Evolutionary conservation across 495 filamentous ascomycete species (phyloP).

Genomic region (Aspergillus sparsus): DNA sequence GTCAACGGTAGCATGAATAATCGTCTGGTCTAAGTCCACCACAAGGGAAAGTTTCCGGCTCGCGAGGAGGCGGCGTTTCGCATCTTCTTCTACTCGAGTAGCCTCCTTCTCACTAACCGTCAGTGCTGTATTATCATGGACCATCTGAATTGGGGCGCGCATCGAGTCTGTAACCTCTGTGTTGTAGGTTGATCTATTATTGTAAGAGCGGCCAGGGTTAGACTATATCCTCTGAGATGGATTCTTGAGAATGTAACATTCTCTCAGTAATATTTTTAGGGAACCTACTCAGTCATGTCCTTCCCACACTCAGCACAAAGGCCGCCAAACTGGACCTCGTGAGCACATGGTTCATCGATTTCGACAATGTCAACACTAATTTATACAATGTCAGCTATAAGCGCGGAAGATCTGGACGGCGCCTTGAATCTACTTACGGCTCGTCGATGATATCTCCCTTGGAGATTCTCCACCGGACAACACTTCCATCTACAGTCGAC

Average conservation of each 20-base stretch:
- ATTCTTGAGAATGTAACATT: background rate
- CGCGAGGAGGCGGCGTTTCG: slow-evolving; percentile 78
- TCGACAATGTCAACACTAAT: slow-evolving; percentile 61
- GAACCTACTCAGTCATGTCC: slow-evolving; percentile 84
- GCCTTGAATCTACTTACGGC: slow-evolving; percentile 34
- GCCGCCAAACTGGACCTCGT: slow-evolving; percentile 86
- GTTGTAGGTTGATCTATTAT: slow-evolving; percentile 58
- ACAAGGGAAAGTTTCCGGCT: slow-evolving; percentile 85
- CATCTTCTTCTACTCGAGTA: slow-evolving; percentile 75
- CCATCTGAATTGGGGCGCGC: slow-evolving; percentile 89
- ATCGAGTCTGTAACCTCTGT: slow-evolving; percentile 62
- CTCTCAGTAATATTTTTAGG: background rate
- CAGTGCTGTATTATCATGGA: slow-evolving; percentile 84
- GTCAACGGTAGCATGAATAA: slow-evolving; percentile 97
- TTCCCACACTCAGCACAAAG: slow-evolving; percentile 92
- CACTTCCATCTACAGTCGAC: slow-evolving; percentile 74
- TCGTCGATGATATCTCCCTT: slow-evolving; percentile 68
- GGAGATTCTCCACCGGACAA: slow-evolving; percentile 72
- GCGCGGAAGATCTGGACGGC: too few relatives aligned
- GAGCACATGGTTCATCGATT: slow-evolving; percentile 88
- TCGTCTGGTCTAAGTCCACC: slow-evolving; percentile 96
- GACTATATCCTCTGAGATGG: background rate
- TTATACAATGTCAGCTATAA: slow-evolving; percentile 28
- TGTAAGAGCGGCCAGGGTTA: background rate
- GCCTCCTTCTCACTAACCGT: slow-evolving; percentile 74